Evolutionary conservation across 2,329 filamentous ascomycete species (phyloP).

Genomic region (Fusarium fujikuroi): DNA sequence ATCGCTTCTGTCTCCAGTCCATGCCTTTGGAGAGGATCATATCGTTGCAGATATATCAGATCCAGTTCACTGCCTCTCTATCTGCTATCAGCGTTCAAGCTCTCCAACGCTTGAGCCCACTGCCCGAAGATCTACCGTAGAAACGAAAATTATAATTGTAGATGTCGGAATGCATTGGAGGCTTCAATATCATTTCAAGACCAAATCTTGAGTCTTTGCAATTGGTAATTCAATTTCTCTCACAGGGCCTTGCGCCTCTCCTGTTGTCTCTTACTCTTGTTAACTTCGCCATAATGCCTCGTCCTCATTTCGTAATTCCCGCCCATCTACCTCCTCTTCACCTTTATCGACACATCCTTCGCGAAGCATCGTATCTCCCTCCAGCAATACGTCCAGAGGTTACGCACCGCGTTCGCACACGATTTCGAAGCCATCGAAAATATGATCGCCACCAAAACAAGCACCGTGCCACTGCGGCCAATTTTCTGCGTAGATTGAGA

Average conservation of each 20-base stretch:
- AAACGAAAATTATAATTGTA: constrained; percentile 9
- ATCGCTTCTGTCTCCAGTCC: background rate
- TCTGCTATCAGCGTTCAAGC: background rate
- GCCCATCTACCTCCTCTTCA: constrained; percentile 43
- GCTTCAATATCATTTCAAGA: background rate
- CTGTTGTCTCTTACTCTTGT: background rate
- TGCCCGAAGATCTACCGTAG: constrained; percentile 32
- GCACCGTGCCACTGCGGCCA: constrained; percentile 55
- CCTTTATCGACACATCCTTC: constrained; percentile 69
- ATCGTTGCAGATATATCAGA: background rate
- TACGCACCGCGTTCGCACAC: constrained; percentile 54
- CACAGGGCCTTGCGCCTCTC: constrained; percentile 22
- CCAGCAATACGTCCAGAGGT: constrained; percentile 59
- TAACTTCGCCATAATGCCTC: constrained; percentile 42
- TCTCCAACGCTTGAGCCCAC: background rate
- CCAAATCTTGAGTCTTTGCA: background rate
- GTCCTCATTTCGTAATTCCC: constrained; percentile 42
- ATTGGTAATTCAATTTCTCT: background rate
- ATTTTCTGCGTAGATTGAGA: constrained; percentile 59
- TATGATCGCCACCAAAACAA: constrained; percentile 43
- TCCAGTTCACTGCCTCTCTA: background rate
- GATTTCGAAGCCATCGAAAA: constrained; percentile 57
- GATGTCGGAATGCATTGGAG: background rate
- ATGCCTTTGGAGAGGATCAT: background rate
- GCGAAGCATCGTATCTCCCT: constrained; percentile 70